phyloP scores from a whole-genome alignment of 1,284 basidiomycete species.

The Heterobasidion annosum region DNA sequence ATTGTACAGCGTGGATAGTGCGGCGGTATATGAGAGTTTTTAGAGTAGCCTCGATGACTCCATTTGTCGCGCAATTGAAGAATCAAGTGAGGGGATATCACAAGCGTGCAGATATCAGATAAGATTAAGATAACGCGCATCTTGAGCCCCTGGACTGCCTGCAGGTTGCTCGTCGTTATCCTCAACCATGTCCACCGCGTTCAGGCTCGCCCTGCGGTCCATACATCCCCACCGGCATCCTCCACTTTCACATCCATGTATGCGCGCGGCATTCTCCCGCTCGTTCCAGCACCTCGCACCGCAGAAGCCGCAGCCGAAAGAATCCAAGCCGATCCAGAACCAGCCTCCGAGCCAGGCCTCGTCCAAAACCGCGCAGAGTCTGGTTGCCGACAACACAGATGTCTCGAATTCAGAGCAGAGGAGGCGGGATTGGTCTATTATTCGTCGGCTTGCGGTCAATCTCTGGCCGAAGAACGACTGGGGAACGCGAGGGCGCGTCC shows the following conservation, averaged over 20 bases:
- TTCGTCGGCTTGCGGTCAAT: slow-evolving; percentile 53
- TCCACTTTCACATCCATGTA: background rate
- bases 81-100: too few relatives aligned
- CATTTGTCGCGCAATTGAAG: too few relatives aligned
- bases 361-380: background rate
- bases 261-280: background rate
- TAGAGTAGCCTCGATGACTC: too few relatives aligned
- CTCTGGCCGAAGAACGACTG: slow-evolving; percentile 75
- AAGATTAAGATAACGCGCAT: too few relatives aligned
- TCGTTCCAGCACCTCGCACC: background rate
- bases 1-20: slow-evolving; percentile 43
- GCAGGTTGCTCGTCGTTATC: too few relatives aligned
- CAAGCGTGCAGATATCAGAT: too few relatives aligned
- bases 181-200: background rate
- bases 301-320: background rate
- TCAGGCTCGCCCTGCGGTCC: background rate
- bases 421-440: slow-evolving; percentile 58
- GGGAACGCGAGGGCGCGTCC: slow-evolving; percentile 69
- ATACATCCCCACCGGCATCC: background rate
- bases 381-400: background rate
- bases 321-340: background rate
- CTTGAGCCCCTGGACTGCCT: too few relatives aligned
- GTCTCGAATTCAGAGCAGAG: slow-evolving; percentile 41
- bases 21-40: background rate
- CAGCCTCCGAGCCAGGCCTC: background rate